Evolutionary conservation across 495 filamentous ascomycete species (phyloP), one percentile per base, ranked within the genome.

Genomic region (Parathielavia hyrcaniae): DNA sequence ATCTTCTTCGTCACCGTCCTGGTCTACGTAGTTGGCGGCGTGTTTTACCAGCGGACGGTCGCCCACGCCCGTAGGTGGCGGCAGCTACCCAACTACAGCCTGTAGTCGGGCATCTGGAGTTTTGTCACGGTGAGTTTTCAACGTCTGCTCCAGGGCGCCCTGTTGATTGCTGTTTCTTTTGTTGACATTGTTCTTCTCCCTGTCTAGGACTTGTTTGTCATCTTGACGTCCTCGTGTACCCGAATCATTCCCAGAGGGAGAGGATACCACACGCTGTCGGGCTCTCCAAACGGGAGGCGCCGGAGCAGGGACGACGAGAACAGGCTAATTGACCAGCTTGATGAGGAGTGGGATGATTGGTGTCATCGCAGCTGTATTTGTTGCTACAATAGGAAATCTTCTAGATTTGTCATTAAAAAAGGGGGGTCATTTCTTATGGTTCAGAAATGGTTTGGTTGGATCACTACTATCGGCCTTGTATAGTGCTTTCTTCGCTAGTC

Each of bases 31-130:
- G 75, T 95, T 22, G 95, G 95, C 56, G 95, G 95, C 63, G 88
- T 93, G 65, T 87, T 95, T 39, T 99, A 97, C 73, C 90, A 97
- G 67, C 83, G 95, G 47, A 95, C 88, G 11, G 95, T 99, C 55
- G 88, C 90, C 75, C 89, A 97, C 68, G 91, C 95, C 54, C 79
- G 95, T 35, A 95, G 95, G 30, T 99, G 91, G 95, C 81, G 88
- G 61, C 95, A 97, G 67, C 78, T 97, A 57, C 95, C 95, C 16
- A 97, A 99, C 72, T 97, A 91, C 75, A 83, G 80, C 58, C 77
- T 96, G 50, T 99, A 93, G 95, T 84, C 88, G 32, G 86, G 89
- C n/a, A 86, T 96, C 41, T 79, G 87, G 61, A 83, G 84, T 52
- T 93, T 95, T 64, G 64, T 96, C 57, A 85, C 78, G 80, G 93